These are phyloP conservation scores for Paratinospora sagittata DNA, from an alignment of 164 flowering plant genomes.

Conservation along the genomic window DNA sequence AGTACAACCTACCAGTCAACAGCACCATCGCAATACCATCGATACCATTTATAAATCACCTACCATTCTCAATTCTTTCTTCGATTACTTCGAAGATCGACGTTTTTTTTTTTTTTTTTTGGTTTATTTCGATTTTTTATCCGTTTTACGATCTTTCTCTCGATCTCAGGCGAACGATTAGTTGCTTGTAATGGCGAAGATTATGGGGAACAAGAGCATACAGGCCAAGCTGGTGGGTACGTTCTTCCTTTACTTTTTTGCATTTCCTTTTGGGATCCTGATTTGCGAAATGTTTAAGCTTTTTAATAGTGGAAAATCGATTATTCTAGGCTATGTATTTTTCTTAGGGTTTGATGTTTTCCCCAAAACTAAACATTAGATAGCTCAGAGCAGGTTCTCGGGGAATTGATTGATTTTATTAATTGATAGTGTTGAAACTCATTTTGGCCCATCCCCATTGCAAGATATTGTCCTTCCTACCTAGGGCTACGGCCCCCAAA, in stretches of 20 bases:
- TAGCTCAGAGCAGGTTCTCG: too few species aligned
- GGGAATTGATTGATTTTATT: too few species aligned
- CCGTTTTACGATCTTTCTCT: background rate
- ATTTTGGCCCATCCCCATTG: too few species aligned
- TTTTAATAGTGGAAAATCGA: background rate
- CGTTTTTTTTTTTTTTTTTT: too few species aligned
- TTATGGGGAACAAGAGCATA: slow-evolving; percentile 34
- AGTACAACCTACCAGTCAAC: slow-evolving; percentile 1
- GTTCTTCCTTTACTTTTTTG: slow-evolving; percentile 17
- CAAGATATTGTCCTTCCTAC: too few species aligned
- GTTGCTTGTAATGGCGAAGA: slow-evolving; percentile 23
- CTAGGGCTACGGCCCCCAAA: too few species aligned
- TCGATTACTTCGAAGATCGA: background rate
- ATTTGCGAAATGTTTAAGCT: background rate
- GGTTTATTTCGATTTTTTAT: background rate
- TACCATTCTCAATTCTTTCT: background rate
- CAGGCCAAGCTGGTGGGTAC: slow-evolving; percentile 68
- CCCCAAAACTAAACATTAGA: too few species aligned
- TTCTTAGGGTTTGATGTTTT: background rate
- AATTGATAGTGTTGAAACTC: too few species aligned
- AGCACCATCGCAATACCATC: background rate
- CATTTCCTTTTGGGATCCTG: background rate
- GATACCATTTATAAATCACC: background rate
- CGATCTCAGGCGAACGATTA: background rate
- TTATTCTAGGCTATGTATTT: background rate